These are phyloP conservation scores for Lodderomyces elongisporus DNA, from an alignment of 1,139 yeast genomes.

Conservation along the genomic window DNA sequence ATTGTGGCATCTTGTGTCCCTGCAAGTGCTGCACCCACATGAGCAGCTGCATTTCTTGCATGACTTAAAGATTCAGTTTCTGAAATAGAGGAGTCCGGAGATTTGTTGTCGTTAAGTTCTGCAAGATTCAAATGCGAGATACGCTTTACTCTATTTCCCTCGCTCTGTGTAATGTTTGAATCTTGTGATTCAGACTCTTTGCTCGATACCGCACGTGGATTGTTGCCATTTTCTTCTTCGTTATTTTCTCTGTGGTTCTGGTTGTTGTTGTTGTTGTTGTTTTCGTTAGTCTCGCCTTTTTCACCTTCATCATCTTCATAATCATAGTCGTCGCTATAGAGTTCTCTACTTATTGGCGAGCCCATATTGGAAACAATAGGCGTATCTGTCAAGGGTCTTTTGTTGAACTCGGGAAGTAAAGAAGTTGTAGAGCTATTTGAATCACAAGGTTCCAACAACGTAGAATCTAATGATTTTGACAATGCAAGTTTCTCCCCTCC, in stretches of 20 bases:
- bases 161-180: not conserved
- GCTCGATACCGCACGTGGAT: not conserved
- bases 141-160: conserved; percentile 25
- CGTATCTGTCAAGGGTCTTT: conserved; percentile 67
- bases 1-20: conserved; percentile 7
- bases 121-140: conserved; percentile 41
- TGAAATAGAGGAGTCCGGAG: conserved; percentile 8
- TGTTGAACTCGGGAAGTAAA: conserved; percentile 55
- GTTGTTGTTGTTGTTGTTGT: no score
- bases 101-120: conserved; percentile 20
- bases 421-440: conserved; percentile 14
- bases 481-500: conserved; percentile 18
- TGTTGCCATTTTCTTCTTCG: not conserved
- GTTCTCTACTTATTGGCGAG: conserved; percentile 44
- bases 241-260: no score
- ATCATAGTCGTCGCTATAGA: conserved; percentile 23
- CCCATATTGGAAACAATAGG: conserved; percentile 55
- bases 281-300: conserved; percentile 5
- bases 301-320: conserved; percentile 6
- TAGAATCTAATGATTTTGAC: conserved; percentile 30
- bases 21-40: conserved; percentile 8
- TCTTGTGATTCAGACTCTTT: no score
- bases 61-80: conserved; percentile 9
- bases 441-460: conserved; percentile 16
- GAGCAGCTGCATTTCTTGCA: conserved; percentile 10